Percentiles rank a stretch among this genome's conserved stretches.
Evolutionary conservation across 1,284 basidiomycete species (phyloP).

Genomic region (Schizopora paradoxa): DNA sequence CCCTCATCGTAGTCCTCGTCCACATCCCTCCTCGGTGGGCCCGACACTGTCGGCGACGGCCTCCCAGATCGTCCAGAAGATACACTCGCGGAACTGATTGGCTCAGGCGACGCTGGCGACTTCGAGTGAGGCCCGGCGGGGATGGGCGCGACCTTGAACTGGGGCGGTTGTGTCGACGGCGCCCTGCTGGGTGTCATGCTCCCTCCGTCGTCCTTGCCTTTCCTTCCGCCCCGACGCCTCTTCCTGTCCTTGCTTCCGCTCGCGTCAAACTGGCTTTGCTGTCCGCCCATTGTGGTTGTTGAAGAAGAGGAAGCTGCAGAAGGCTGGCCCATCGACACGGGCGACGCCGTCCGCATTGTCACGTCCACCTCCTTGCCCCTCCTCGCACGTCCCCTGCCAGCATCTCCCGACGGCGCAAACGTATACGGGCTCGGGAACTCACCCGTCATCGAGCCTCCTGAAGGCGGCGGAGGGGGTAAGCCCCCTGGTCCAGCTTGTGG

Average conservation of each 20-base stretch:
- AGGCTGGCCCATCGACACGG: slow-evolving; percentile 5
- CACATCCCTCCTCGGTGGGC: slow-evolving; percentile 53
- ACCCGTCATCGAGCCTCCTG: slow-evolving; percentile 2
- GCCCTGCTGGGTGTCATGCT: slow-evolving; percentile 18
- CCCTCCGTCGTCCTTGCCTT: slow-evolving; percentile 20
- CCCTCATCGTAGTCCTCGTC: slow-evolving; percentile 84
- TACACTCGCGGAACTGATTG: slow-evolving; percentile 49
- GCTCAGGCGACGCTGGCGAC: slow-evolving; percentile 47
- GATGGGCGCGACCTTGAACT: slow-evolving; percentile 35
- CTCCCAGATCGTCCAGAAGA: slow-evolving; percentile 48
- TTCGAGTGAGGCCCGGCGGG: slow-evolving; percentile 30
- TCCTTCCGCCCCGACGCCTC: slow-evolving; percentile 5
- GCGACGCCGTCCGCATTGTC: slow-evolving; percentile 10
- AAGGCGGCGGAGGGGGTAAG: too few relatives aligned
- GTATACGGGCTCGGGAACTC: slow-evolving; percentile 7
- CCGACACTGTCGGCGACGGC: slow-evolving; percentile 52
- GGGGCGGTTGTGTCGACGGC: slow-evolving; percentile 23
- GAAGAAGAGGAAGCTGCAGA: slow-evolving; percentile 3
- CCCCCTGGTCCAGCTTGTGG: not conserved
- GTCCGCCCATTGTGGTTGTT: not conserved
- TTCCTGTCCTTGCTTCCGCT: slow-evolving; percentile 9
- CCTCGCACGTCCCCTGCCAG: slow-evolving; percentile 6
- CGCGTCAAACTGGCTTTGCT: not conserved
- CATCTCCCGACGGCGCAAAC: too few relatives aligned
- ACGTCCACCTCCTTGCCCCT: slow-evolving; percentile 11